Conservation (phyloP, 208 protist species). For the Spironucleus salmonicida region DNA sequence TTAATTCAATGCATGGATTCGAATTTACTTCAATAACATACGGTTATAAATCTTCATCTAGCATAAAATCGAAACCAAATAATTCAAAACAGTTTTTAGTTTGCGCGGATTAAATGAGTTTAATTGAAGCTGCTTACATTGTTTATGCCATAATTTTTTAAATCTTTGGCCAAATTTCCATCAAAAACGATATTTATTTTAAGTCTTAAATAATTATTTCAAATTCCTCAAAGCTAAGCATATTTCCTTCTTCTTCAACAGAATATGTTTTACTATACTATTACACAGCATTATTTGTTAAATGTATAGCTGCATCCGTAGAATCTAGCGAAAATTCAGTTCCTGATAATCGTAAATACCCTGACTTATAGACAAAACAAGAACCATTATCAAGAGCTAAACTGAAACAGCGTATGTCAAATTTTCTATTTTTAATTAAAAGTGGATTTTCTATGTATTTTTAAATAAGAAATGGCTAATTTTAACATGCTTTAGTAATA, state of each 20-base stretch:
- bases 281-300: slow-evolving; percentile 86
- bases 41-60: slow-evolving; percentile 72
- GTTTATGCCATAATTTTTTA: slow-evolving; percentile 71
- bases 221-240: slow-evolving; percentile 59
- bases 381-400: slow-evolving; percentile 73
- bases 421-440: slow-evolving; percentile 80
- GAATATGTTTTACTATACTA: slow-evolving; percentile 74
- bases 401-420: slow-evolving; percentile 85
- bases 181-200: slow-evolving; percentile 54
- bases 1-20: slow-evolving; percentile 47
- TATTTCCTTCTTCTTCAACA: slow-evolving; percentile 72
- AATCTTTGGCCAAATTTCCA: slow-evolving; percentile 62
- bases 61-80: slow-evolving; percentile 86
- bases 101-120: slow-evolving; percentile 22
- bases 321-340: slow-evolving; percentile 60
- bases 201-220: slow-evolving; percentile 52
- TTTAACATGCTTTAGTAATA: no score
- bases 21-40: slow-evolving; percentile 81
- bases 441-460: slow-evolving; percentile 77
- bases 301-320: slow-evolving; percentile 52
- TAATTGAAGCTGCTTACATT: not conserved
- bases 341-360: slow-evolving; percentile 76
- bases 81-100: slow-evolving; percentile 73
- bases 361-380: slow-evolving; percentile 58
- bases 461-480: slow-evolving; percentile 71